Evolutionary conservation across 2,329 filamentous ascomycete genomes (phyloP), one percentile per base, ranked within the genome.

Genomic region (Cladorrhinum sp.): DNA sequence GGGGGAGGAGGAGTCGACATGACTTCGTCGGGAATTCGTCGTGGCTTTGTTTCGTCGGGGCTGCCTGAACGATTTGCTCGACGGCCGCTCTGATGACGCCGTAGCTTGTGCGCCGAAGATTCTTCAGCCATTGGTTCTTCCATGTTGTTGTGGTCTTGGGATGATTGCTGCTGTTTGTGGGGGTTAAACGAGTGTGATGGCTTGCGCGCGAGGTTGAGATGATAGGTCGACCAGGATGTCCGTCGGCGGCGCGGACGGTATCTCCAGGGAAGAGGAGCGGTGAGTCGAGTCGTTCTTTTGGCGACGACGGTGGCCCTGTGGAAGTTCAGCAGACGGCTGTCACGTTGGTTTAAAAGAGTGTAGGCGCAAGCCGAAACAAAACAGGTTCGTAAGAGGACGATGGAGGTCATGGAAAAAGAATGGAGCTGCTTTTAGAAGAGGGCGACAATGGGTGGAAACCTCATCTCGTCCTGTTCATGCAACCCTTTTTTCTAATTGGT

Each of bases 341-440:
- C 76, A 74, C 80, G 70, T 65, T 65, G 63, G 61, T 67, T 64
- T 59, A 79, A 73, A 70, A 81, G 73, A 72, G 75, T 68, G 72
- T 73, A 74, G 67, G 77, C 77, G 69, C 73, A 78, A 68, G 77
- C 75, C 72, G 79, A 76, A 67, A 75, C 71, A 70, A 77, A 75
- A 71, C 80, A 82, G 65, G 80, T 73, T 71, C 75, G 73, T 61
- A 81, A 70, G 63, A 80, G 75, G 69, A 76, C 77, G 68, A 68
- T 66, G 64, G 73, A 74, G 69, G 76, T 80, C 80, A 83, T 83
- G 77, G 62, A 53, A 58, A 61, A 74, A 70, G 72, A 69, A 68
- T 61, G 55, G 56, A 60, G 63, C 56, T 46, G 42, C 59, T 52
- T 33, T 64, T 64, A 64, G 61, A 63, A 56, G 48, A 58, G 48